Percentiles rank a stretch among this genome's conserved stretches.
These are phyloP conservation scores for Fusarium sulawesiense DNA, from an alignment of 2,329 filamentous ascomycete genomes.

Conservation along the genomic window DNA sequence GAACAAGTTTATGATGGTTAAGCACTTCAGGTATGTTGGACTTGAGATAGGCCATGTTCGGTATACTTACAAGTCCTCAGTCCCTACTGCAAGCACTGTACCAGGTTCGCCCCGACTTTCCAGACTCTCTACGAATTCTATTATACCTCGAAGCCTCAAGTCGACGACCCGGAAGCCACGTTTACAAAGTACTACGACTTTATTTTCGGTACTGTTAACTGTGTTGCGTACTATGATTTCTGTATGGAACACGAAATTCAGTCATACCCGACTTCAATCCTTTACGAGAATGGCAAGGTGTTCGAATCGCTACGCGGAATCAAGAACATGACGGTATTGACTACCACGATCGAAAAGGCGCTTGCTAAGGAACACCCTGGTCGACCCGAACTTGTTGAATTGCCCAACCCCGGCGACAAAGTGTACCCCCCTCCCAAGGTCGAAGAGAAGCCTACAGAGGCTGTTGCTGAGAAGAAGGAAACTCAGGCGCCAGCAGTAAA, in stretches of 20 bases:
- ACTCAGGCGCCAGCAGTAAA: constrained; percentile 49
- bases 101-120: constrained; percentile 82
- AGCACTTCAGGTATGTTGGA: constrained; percentile 74
- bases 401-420: constrained; percentile 78
- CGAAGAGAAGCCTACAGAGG: constrained; percentile 11
- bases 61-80: constrained; percentile 51
- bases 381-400: constrained; percentile 72
- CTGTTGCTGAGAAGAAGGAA: constrained; percentile 35
- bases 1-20: constrained; percentile 65
- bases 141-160: constrained; percentile 81
- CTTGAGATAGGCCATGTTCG: neutral
- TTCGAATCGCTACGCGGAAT: constrained; percentile 72
- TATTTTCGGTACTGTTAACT: constrained; percentile 88
- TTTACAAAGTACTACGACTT: constrained; percentile 91
- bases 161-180: constrained; percentile 64
- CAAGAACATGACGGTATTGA: constrained; percentile 74
- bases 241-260: constrained; percentile 75
- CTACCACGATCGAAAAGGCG: constrained; percentile 77
- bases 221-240: constrained; percentile 82
- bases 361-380: constrained; percentile 85
- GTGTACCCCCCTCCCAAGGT: constrained; percentile 50
- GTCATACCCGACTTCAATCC: constrained; percentile 79
- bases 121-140: constrained; percentile 97
- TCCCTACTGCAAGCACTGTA: constrained; percentile 78
- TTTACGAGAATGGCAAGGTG: constrained; percentile 83